Evolutionary conservation across 441 rosid species (phyloP).

Genomic region (Syzygium malaccense): DNA sequence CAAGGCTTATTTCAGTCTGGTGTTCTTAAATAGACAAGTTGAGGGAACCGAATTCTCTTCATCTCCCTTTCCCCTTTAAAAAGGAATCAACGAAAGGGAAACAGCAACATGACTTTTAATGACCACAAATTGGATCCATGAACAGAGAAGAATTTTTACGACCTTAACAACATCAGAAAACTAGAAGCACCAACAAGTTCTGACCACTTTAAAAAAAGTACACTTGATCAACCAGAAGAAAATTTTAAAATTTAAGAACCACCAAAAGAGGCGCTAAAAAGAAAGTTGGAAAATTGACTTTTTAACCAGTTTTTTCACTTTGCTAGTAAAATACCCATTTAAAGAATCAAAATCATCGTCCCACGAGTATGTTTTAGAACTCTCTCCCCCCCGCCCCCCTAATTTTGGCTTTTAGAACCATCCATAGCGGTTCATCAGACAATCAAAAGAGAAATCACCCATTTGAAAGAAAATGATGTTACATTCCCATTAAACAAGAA

Average conservation of each 20-base stretch:
- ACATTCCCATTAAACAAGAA: neutral
- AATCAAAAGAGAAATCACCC: neutral
- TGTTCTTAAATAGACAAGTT: neutral
- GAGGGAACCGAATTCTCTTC: neutral
- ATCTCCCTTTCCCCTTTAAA: neutral
- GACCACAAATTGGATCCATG: neutral
- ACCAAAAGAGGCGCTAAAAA: neutral
- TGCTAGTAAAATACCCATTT: neutral
- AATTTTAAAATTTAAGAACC: neutral
- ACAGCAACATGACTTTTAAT: neutral
- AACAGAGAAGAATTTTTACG: neutral
- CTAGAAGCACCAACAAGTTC: neutral
- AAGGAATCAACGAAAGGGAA: neutral
- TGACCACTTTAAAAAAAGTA: neutral
- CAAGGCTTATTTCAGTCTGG: neutral
- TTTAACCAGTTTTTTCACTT: neutral
- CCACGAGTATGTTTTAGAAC: neutral
- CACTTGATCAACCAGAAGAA: neutral
- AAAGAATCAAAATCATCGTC: neutral
- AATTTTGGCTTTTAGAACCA: neutral
- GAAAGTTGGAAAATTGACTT: neutral
- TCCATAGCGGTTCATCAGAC: neutral
- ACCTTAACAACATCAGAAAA: neutral
- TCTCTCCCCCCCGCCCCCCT: neutral
- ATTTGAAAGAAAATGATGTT: neutral